phyloP scores from a whole-genome alignment of 176 grass and related monocot species.

The Saccharum spontaneum region DNA sequence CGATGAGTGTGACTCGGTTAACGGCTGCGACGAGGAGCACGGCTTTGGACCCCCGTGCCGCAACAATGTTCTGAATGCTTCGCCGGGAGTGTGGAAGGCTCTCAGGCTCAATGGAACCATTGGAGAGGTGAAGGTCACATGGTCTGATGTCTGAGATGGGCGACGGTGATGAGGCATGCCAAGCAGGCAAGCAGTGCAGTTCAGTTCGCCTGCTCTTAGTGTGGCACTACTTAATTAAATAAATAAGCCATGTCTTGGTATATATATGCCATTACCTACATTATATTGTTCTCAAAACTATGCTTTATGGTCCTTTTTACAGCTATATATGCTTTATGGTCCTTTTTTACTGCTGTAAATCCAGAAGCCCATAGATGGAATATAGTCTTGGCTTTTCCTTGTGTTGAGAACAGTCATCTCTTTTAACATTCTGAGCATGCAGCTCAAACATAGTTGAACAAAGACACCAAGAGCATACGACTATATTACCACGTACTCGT shows the following conservation, averaged over 20 bases:
- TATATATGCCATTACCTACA: not conserved
- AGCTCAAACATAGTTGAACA: not conserved
- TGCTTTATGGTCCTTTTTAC: not conserved
- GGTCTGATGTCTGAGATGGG: slow-evolving; percentile 38
- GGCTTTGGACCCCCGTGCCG: slow-evolving; percentile 44
- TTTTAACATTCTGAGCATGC: not conserved
- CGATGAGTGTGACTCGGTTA: slow-evolving; percentile 52
- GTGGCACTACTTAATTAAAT: not conserved
- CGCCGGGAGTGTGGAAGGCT: slow-evolving; percentile 48
- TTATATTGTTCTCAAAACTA: not conserved
- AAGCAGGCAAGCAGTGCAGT: not conserved
- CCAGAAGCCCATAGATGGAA: not conserved
- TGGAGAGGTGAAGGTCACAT: slow-evolving; percentile 32
- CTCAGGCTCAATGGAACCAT: slow-evolving; percentile 34
- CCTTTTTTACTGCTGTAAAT: not conserved
- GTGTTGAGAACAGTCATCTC: not conserved
- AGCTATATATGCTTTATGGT: not conserved
- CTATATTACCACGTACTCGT: too few relatives aligned
- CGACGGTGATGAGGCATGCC: not conserved
- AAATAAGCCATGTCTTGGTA: not conserved
- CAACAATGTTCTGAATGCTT: slow-evolving; percentile 47
- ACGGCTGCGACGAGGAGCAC: slow-evolving; percentile 38
- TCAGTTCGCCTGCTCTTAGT: not conserved
- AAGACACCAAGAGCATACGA: not conserved
- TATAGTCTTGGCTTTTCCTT: not conserved